Conservation (phyloP, 2,329 filamentous ascomycete species). For the Ceratocystis variospora region DNA sequence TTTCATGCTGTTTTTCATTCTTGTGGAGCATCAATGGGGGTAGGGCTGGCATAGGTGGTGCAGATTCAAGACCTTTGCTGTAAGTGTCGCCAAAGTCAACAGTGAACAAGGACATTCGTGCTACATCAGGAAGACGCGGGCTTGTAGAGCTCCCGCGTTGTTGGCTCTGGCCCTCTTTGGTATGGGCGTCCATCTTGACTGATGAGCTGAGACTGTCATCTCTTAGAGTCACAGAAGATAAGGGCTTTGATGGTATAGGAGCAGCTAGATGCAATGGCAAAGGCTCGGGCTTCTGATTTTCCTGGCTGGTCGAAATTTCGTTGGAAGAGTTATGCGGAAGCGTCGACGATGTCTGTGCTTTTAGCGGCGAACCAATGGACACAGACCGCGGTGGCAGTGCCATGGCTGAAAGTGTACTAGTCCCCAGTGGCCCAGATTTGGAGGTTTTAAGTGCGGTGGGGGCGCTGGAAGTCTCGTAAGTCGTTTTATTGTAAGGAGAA, state of each 20-base stretch:
- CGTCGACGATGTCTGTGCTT: background rate
- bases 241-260: background rate
- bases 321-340: background rate
- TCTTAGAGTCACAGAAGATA: background rate
- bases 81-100: slow-evolving; percentile 40
- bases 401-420: background rate
- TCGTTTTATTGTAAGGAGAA: background rate
- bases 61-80: slow-evolving; percentile 22
- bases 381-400: background rate
- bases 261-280: background rate
- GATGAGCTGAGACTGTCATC: background rate
- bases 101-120: slow-evolving; percentile 47
- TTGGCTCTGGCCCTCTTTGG: background rate
- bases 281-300: background rate
- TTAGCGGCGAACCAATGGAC: background rate
- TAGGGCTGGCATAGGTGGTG: slow-evolving; percentile 23
- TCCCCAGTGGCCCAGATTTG: background rate
- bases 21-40: slow-evolving; percentile 13
- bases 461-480: background rate
- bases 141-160: slow-evolving; percentile 34
- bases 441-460: background rate
- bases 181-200: background rate
- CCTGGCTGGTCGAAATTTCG: background rate
- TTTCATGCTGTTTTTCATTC: slow-evolving; percentile 8
- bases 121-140: slow-evolving; percentile 44